Conservation (phyloP, 441 rosid genomes). For the Arabidopsis hybrid region DNA sequence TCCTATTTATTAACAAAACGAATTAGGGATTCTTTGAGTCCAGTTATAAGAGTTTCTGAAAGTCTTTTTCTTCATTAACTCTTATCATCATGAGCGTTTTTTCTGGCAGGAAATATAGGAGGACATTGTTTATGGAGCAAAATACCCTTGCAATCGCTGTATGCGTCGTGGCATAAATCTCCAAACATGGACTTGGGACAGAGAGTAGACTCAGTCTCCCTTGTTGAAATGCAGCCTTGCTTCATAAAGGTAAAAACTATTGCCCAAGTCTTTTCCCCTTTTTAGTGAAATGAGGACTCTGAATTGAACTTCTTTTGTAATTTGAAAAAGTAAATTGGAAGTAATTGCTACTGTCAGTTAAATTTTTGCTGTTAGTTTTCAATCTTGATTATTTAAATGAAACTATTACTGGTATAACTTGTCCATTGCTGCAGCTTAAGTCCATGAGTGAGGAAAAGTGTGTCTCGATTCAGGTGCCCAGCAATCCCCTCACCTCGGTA, state of each 20-base stretch:
- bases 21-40: slow-evolving; percentile 31
- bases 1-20: slow-evolving; percentile 11
- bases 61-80: slow-evolving; percentile 26
- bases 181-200: slow-evolving; percentile 90
- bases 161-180: slow-evolving; percentile 76
- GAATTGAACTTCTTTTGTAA: slow-evolving; percentile 26
- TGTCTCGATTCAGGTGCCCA: slow-evolving; percentile 74
- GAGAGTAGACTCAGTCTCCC: slow-evolving; percentile 69
- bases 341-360: slow-evolving; percentile 10
- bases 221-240: slow-evolving; percentile 80
- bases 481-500: slow-evolving; percentile 69
- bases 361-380: slow-evolving; percentile 3
- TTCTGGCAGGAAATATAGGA: slow-evolving; percentile 74
- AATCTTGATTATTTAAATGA: slow-evolving; percentile 10
- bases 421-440: slow-evolving; percentile 62
- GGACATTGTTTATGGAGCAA: slow-evolving; percentile 86
- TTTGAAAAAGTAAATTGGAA: slow-evolving; percentile 24
- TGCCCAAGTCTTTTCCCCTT: slow-evolving; percentile 18
- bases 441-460: slow-evolving; percentile 69
- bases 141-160: slow-evolving; percentile 77
- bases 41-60: slow-evolving; percentile 19
- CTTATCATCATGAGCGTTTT: slow-evolving; percentile 28
- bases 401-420: slow-evolving; percentile 11
- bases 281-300: slow-evolving; percentile 20
- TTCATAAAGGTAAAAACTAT: slow-evolving; percentile 72